These are phyloP conservation scores for Chenopodium suecicum DNA, from an alignment of 148 eudicot genomes.

Conservation along the genomic window DNA sequence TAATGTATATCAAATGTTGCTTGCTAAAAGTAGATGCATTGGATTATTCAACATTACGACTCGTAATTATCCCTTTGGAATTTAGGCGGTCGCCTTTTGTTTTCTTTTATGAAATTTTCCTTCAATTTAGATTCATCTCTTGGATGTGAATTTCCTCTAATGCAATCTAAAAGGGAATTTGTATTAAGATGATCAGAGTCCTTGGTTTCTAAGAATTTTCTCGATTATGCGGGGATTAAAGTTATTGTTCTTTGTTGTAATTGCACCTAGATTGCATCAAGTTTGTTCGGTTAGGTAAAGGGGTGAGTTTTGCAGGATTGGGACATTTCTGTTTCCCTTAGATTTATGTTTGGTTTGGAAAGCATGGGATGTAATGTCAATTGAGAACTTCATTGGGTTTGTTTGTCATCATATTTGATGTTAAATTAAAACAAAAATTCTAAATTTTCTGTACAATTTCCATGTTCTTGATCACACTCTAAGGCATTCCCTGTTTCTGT, in stretches of 20 bases:
- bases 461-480: no score
- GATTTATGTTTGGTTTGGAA: background rate
- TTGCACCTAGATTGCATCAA: background rate
- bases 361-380: background rate
- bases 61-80: no score
- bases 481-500: no score
- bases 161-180: background rate
- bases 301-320: background rate
- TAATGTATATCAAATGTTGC: no score
- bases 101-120: background rate
- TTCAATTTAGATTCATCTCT: background rate
- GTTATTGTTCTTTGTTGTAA: background rate
- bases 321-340: background rate
- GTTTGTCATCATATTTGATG: background rate
- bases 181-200: background rate
- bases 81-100: background rate
- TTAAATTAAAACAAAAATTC: no score
- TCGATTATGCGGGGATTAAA: background rate
- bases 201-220: background rate
- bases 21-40: no score
- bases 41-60: no score
- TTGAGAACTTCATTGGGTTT: background rate
- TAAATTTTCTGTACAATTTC: no score
- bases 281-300: background rate
- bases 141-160: background rate